Base-by-base conservation (phyloP, 2,329 filamentous ascomycete genomes). In the Monosporascus sp. region DNA sequence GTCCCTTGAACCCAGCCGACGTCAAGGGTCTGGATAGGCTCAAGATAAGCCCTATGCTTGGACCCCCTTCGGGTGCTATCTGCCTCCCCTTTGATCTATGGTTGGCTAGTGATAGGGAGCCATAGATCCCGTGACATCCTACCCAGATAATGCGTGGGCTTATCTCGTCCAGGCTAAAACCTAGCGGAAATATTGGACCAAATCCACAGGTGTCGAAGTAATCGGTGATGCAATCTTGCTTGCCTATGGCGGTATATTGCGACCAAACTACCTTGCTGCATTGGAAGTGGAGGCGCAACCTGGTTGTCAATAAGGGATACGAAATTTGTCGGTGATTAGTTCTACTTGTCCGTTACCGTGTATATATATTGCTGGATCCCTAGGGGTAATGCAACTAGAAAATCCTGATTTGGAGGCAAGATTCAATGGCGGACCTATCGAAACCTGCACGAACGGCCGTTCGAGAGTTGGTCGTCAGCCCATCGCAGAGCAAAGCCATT, bases 201-300 rank as follows among this genome's bases (percentile, higher is more conserved):
- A 14, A 31, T 5, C 28, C 9, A 43, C 5, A 5, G 4, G 40
- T 5, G 9, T 11, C 8, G 18, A 15, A 9, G 40, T 43, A 43
- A 20, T 14, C 22, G 9, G n/a, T 49, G 35, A 20, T 50, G 49
- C 22, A 35, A 44, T 40, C n/a, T 24, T 14, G 22, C 18, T 9
- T 49, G 37, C 35, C 7, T 14, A 35, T 18, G 40, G 46, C 22
- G 17, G 37, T 17, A 43, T 48, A 49, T 43, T 41, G 41, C 38
- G 41, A 47, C 56, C 53, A 28, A 47, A 47, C 53, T 55, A 61
- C 55, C 59, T 60, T 60, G 58, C 57, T 58, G 49, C 51, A 58
- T 61, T 58, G 20, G 57, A 57, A 57, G 49, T 20, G 51, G 37
- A 31, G 51, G 43, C 14, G 46, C 43, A 60, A 51, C 55, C 57